These are phyloP conservation scores for Lipomyces starkeyi DNA, from an alignment of 805 yeast species.

Conservation along the genomic window DNA sequence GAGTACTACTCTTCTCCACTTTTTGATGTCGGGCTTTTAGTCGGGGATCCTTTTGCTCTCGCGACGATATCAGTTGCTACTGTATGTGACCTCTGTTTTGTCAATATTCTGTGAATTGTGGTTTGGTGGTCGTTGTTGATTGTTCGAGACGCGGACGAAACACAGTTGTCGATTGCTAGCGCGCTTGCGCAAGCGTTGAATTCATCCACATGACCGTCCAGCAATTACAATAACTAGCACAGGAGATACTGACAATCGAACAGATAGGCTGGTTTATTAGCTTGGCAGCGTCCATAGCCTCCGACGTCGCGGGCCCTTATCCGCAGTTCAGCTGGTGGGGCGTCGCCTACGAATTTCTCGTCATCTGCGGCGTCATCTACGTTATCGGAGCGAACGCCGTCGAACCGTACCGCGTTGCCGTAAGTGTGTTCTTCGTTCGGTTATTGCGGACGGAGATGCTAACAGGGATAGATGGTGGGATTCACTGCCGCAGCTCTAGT, in stretches of 20 bases:
- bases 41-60: conserved; percentile 87
- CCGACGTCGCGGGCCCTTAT: conserved; percentile 54
- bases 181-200: neutral
- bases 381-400: conserved; percentile 65
- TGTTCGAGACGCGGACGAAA: neutral
- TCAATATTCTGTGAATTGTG: neutral
- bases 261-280: conserved; percentile 84
- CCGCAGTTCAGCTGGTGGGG: conserved; percentile 98
- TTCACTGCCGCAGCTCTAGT: conserved; percentile 73
- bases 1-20: conserved; percentile 2
- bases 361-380: conserved; percentile 59
- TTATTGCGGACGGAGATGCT: neutral
- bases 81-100: conserved; percentile 29
- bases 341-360: conserved; percentile 72
- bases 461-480: conserved; percentile 54
- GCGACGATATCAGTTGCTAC: conserved; percentile 75
- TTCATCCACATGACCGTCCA: neutral
- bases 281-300: conserved; percentile 80
- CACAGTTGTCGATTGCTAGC: neutral
- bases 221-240: neutral
- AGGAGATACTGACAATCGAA: conserved; percentile 4
- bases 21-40: conserved; percentile 44
- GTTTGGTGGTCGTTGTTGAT: neutral
- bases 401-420: conserved; percentile 64
- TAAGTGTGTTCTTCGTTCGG: conserved; percentile 40